Percentiles rank a stretch among this genome's conserved stretches.
These are phyloP conservation scores for Vaccinium macrocarpon DNA, from an alignment of 148 eudicot species.

Conservation along the genomic window DNA sequence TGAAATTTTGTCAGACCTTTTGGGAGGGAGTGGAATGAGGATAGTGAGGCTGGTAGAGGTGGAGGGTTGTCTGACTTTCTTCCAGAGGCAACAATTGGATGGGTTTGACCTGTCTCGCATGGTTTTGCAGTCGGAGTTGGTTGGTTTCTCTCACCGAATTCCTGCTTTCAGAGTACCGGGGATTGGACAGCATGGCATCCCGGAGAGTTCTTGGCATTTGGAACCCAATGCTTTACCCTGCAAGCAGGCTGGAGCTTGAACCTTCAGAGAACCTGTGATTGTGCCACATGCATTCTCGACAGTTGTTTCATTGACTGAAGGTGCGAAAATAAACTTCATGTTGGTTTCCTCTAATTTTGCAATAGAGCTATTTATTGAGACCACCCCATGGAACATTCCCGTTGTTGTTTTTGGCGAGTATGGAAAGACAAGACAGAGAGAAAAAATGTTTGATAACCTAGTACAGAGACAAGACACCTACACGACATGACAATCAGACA, in stretches of 20 bases:
- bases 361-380: neutral
- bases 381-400: neutral
- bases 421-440: neutral
- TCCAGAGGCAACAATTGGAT: slow-evolving; percentile 35
- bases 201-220: slow-evolving; percentile 62
- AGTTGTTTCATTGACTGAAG: neutral
- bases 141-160: slow-evolving; percentile 54
- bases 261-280: neutral
- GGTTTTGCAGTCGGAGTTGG: slow-evolving; percentile 40
- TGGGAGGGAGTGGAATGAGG: slow-evolving; percentile 26
- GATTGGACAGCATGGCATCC: slow-evolving; percentile 41
- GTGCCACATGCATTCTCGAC: neutral
- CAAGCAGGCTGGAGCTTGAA: neutral
- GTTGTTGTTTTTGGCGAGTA: neutral
- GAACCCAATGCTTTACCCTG: slow-evolving; percentile 61
- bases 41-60: slow-evolving; percentile 31
- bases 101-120: slow-evolving; percentile 43
- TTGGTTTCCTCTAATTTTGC: neutral
- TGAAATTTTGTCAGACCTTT: slow-evolving; percentile 32
- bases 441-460: neutral
- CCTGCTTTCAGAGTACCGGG: slow-evolving; percentile 58
- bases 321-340: neutral
- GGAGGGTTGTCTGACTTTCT: slow-evolving; percentile 46
- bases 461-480: neutral
- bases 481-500: neutral